A percentile compares a stretch with the other conserved stretches of the same genome.
These are phyloP conservation scores for Phytophthora sp. DNA, from an alignment of 352 stramenopile species.

Conservation along the genomic window DNA sequence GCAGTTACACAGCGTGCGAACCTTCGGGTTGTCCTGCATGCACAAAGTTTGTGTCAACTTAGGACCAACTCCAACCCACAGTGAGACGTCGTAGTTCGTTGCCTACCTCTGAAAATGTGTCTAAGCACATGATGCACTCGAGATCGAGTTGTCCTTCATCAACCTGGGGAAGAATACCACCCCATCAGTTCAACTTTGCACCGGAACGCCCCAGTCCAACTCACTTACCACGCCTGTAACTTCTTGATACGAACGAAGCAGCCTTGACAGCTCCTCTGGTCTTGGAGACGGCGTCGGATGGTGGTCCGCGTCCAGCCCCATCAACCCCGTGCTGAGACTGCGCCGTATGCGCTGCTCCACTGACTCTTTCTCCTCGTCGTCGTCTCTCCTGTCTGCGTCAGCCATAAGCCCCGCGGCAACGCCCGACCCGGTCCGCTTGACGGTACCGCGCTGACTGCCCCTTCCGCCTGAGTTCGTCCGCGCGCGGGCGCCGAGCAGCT, in stretches of 20 bases:
- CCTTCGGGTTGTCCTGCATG: constrained; percentile 69
- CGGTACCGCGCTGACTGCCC: constrained; percentile 9
- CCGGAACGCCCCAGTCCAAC: background rate
- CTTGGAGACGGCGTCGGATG: constrained; percentile 30
- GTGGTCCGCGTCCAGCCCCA: constrained; percentile 37
- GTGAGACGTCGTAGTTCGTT: too few relatives aligned
- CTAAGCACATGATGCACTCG: constrained; percentile 90
- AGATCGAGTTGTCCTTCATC: constrained; percentile 70
- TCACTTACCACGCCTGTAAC: constrained; percentile 60
- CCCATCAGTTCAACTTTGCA: background rate
- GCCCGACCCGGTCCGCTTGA: constrained; percentile 21
- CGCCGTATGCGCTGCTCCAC: constrained; percentile 30
- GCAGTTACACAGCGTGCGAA: constrained; percentile 88
- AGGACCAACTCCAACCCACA: too few relatives aligned
- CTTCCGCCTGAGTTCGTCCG: constrained; percentile 11
- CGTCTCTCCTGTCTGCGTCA: constrained; percentile 8
- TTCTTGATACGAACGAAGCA: constrained; percentile 75
- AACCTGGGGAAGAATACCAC: constrained; percentile 36
- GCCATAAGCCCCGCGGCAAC: constrained; percentile 2
- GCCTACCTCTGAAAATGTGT: constrained; percentile 65
- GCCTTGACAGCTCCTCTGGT: constrained; percentile 34
- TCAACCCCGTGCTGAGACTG: constrained; percentile 25
- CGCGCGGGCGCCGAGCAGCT: constrained; percentile 44
- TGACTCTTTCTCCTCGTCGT: constrained; percentile 26
- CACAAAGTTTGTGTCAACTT: too few relatives aligned